These are phyloP conservation scores for Orbilia oligospora DNA, from an alignment of 2,329 filamentous ascomycete species.

Conservation along the genomic window DNA sequence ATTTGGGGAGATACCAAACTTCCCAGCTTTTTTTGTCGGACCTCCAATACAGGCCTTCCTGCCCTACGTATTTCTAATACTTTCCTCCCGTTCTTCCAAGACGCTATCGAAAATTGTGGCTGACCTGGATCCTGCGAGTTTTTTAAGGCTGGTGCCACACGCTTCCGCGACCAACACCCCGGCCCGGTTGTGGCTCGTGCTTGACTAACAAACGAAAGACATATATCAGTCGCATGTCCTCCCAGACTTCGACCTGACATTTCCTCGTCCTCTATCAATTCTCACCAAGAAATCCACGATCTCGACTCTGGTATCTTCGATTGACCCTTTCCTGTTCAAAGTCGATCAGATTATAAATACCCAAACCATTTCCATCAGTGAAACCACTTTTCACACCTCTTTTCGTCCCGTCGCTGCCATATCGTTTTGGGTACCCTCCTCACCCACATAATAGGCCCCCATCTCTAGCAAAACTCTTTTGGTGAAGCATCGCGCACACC, in stretches of 20 bases:
- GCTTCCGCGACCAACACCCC: slow-evolving; percentile 19
- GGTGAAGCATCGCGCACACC: slow-evolving; percentile 55
- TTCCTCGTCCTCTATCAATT: slow-evolving; percentile 60
- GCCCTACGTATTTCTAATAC: slow-evolving; percentile 6
- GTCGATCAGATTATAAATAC: slow-evolving; percentile 48
- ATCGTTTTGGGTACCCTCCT: slow-evolving; percentile 60
- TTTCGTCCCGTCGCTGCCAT: slow-evolving; percentile 36
- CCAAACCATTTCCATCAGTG: slow-evolving; percentile 41
- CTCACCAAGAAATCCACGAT: slow-evolving; percentile 44
- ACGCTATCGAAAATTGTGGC: slow-evolving; percentile 31
- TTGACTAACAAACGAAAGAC: slow-evolving; percentile 47
- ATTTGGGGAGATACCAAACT: background rate
- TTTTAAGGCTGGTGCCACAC: slow-evolving; percentile 38
- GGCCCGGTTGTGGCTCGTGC: slow-evolving; percentile 43
- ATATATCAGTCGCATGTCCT: slow-evolving; percentile 58
- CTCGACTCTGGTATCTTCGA: slow-evolving; percentile 36
- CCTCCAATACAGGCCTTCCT: slow-evolving; percentile 18
- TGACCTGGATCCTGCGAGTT: slow-evolving; percentile 58
- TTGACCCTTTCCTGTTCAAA: slow-evolving; percentile 32
- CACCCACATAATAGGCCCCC: slow-evolving; percentile 51
- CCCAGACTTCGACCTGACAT: slow-evolving; percentile 44
- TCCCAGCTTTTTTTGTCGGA: background rate
- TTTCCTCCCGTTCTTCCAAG: background rate
- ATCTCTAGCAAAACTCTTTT: slow-evolving; percentile 46
- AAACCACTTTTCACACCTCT: slow-evolving; percentile 43